These are phyloP conservation scores for Exophiala viscosa DNA, from an alignment of 2,329 filamentous ascomycete species.

Conservation along the genomic window DNA sequence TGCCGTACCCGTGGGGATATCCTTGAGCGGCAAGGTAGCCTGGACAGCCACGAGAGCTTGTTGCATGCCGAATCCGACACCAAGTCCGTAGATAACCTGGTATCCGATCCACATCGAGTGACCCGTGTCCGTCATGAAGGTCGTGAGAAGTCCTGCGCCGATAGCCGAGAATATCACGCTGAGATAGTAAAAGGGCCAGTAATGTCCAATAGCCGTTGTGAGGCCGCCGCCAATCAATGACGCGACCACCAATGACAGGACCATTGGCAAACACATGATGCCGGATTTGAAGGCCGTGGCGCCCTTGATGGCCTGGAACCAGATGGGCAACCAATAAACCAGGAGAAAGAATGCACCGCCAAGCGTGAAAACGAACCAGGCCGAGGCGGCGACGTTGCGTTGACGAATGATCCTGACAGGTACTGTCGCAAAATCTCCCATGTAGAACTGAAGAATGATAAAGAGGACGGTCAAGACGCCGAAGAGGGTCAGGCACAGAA, in stretches of 20 bases:
- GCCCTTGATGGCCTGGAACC: slow-evolving; percentile 47
- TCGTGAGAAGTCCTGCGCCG: slow-evolving; percentile 42
- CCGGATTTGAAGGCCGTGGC: slow-evolving; percentile 44
- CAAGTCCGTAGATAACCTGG: slow-evolving; percentile 36
- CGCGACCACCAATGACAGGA: slow-evolving; percentile 36
- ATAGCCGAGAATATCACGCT: slow-evolving; percentile 36
- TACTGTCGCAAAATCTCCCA: slow-evolving; percentile 49
- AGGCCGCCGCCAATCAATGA: slow-evolving; percentile 33
- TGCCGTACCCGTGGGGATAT: slow-evolving; percentile 41
- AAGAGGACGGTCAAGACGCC: slow-evolving; percentile 43
- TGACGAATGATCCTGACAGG: slow-evolving; percentile 50
- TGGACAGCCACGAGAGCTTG: slow-evolving; percentile 42
- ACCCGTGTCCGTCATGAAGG: slow-evolving; percentile 34
- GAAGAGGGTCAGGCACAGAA: slow-evolving; percentile 50
- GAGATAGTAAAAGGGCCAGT: slow-evolving; percentile 40
- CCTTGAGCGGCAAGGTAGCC: slow-evolving; percentile 33
- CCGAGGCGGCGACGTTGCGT: slow-evolving; percentile 37
- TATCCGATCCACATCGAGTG: slow-evolving; percentile 40
- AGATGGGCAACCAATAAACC: slow-evolving; percentile 44
- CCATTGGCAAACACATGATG: slow-evolving; percentile 41
- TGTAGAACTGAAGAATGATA: slow-evolving; percentile 44
- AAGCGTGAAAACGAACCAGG: slow-evolving; percentile 36
- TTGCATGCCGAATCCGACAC: slow-evolving; percentile 38
- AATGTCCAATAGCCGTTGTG: slow-evolving; percentile 38
- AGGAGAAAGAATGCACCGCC: slow-evolving; percentile 39